Conservation (phyloP, 2,329 filamentous ascomycete species). For the Exophiala oligosperma region DNA sequence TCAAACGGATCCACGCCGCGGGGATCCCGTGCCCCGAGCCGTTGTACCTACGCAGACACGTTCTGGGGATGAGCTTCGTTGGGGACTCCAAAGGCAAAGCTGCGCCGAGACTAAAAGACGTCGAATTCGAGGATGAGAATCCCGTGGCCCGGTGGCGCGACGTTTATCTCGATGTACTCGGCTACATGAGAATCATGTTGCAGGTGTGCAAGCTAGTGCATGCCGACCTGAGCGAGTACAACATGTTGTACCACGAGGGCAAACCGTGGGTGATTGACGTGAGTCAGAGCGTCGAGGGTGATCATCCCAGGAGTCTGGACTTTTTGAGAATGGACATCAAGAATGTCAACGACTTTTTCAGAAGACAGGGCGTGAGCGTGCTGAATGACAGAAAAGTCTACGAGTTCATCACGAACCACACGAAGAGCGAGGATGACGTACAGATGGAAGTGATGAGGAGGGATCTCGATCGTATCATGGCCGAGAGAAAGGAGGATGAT, state of each 20-base stretch:
- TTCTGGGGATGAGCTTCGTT: conserved; percentile 91
- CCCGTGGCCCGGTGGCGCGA: conserved; percentile 68
- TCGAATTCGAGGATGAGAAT: conserved; percentile 69
- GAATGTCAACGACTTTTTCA: conserved; percentile 92
- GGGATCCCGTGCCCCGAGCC: conserved; percentile 91
- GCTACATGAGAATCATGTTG: conserved; percentile 90
- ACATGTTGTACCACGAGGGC: conserved; percentile 82
- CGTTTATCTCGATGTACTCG: conserved; percentile 80
- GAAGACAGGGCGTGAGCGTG: conserved; percentile 76
- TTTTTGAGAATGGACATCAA: conserved; percentile 99
- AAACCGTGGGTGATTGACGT: conserved; percentile 95
- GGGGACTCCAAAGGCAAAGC: conserved; percentile 84
- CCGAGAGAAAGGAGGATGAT: conserved; percentile 50
- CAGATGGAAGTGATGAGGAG: conserved; percentile 63
- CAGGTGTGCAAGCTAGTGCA: conserved; percentile 90
- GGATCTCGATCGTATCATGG: conserved; percentile 67
- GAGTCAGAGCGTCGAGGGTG: conserved; percentile 94
- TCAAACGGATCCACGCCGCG: conserved; percentile 78
- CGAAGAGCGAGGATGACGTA: conserved; percentile 49
- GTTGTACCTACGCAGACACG: conserved; percentile 84
- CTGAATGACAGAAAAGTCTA: conserved; percentile 79
- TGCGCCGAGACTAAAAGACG: conserved; percentile 85
- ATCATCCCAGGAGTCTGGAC: conserved; percentile 87
- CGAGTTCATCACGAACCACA: conserved; percentile 70
- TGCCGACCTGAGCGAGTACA: conserved; percentile 97